A percentile compares a stretch with the other conserved stretches of the same genome.
These are phyloP conservation scores for Salvia rosmarinus DNA, from an alignment of 257 asterid species.

Conservation along the genomic window DNA sequence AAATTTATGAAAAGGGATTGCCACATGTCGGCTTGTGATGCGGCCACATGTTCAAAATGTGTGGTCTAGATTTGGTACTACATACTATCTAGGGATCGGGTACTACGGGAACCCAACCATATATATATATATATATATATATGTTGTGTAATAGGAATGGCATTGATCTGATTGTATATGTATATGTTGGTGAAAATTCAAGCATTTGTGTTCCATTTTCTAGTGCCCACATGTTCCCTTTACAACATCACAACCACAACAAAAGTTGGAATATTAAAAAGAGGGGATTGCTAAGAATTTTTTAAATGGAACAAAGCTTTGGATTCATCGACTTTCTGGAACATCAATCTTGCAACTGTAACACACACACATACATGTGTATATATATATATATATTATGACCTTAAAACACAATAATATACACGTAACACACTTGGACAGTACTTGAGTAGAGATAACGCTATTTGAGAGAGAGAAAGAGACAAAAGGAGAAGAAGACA, in stretches of 20 bases:
- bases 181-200: conserved; percentile 38
- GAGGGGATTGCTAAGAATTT: conserved; percentile 25
- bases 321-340: conserved; percentile 49
- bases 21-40: too few species aligned
- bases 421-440: neutral
- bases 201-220: conserved; percentile 38
- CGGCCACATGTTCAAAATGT: too few species aligned
- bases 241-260: conserved; percentile 39
- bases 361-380: conserved; percentile 1
- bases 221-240: conserved; percentile 63
- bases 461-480: conserved; percentile 23
- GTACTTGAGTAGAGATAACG: neutral
- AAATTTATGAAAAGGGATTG: too few species aligned
- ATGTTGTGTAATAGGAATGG: neutral
- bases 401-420: neutral
- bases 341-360: conserved; percentile 16
- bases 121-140: neutral
- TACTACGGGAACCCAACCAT: too few species aligned
- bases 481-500: conserved; percentile 42
- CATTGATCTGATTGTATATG: conserved; percentile 10
- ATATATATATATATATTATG: neutral
- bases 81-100: too few species aligned
- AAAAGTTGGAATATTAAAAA: conserved; percentile 33
- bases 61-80: too few species aligned
- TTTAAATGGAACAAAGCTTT: conserved; percentile 35